Conservation (phyloP, 2,329 filamentous ascomycete genomes). For the Nemania serpens region DNA sequence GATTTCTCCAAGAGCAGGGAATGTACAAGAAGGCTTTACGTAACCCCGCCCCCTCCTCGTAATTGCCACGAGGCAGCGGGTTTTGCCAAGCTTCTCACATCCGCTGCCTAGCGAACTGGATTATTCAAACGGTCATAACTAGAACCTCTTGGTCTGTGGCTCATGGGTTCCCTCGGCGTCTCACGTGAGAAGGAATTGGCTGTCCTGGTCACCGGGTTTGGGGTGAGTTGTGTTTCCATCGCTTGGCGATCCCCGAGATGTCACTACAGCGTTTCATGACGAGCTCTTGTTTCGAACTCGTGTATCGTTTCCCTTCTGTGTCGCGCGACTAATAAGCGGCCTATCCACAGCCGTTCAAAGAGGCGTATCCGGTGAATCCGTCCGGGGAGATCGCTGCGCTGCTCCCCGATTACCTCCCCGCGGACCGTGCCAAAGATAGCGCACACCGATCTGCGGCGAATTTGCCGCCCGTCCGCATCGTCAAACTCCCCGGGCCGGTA, state of each 20-base stretch:
- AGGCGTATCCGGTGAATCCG: conserved; percentile 73
- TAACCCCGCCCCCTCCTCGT: conserved; percentile 17
- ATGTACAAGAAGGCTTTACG: conserved; percentile 3
- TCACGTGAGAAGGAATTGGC: conserved; percentile 54
- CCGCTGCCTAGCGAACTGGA: background rate
- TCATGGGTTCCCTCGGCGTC: conserved; percentile 40
- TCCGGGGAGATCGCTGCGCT: conserved; percentile 76
- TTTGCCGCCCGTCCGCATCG: conserved; percentile 60
- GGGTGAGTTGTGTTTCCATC: conserved; percentile 48
- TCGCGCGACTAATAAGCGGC: conserved; percentile 24
- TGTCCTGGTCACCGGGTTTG: conserved; percentile 66
- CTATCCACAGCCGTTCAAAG: conserved; percentile 73
- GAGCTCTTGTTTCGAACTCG: background rate
- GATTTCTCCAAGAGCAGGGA: background rate
- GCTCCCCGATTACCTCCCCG: conserved; percentile 68
- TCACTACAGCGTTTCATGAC: background rate
- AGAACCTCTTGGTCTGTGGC: background rate
- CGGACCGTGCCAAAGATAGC: conserved; percentile 50
- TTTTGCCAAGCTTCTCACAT: background rate
- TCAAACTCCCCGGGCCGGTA: conserved; percentile 68
- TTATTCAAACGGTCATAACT: background rate
- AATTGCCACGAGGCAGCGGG: background rate
- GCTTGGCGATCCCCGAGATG: background rate
- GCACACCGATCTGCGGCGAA: conserved; percentile 40
- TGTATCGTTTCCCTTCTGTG: background rate